phyloP scores from a whole-genome alignment of 257 asterid genomes.

The Nicotiana noctiflora region DNA sequence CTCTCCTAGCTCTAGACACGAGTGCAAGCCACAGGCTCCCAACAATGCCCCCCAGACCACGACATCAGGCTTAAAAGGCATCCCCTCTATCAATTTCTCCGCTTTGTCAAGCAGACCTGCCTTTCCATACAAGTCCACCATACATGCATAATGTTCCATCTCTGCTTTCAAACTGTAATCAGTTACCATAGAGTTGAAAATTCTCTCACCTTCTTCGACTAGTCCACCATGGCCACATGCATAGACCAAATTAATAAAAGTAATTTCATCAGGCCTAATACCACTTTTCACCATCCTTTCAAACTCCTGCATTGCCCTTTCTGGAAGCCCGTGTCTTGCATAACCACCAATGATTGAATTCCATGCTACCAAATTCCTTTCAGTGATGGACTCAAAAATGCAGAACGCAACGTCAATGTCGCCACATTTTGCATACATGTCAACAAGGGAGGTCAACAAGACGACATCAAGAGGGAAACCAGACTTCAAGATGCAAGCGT shows the following conservation, averaged over 20 bases:
- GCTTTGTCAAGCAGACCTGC: conserved; percentile 7
- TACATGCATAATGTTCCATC: conserved; percentile 7
- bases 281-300: conserved; percentile 14
- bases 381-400: background rate
- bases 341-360: conserved; percentile 51
- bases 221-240: conserved; percentile 70
- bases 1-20: conserved; percentile 4
- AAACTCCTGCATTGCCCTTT: conserved; percentile 34
- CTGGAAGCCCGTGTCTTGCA: conserved; percentile 48
- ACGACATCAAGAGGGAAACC: conserved; percentile 42
- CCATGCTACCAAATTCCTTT: conserved; percentile 51
- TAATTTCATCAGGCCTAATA: conserved; percentile 44
- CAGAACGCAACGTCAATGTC: conserved; percentile 21
- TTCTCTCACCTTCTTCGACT: conserved; percentile 4
- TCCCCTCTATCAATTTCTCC: background rate
- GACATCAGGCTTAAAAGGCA: conserved; percentile 9
- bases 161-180: conserved; percentile 5
- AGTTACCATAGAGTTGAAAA: conserved; percentile 1
- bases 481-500: background rate
- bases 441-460: conserved; percentile 59
- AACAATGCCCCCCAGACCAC: conserved; percentile 6
- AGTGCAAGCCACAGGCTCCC: conserved; percentile 8
- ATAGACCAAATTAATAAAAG: conserved; percentile 51
- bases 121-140: conserved; percentile 11
- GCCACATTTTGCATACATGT: conserved; percentile 79